A percentile compares a stretch with the other conserved stretches of the same genome.
Conservation (phyloP, 495 filamentous ascomycete species). For the Thermochaetoides thermophila region DNA sequence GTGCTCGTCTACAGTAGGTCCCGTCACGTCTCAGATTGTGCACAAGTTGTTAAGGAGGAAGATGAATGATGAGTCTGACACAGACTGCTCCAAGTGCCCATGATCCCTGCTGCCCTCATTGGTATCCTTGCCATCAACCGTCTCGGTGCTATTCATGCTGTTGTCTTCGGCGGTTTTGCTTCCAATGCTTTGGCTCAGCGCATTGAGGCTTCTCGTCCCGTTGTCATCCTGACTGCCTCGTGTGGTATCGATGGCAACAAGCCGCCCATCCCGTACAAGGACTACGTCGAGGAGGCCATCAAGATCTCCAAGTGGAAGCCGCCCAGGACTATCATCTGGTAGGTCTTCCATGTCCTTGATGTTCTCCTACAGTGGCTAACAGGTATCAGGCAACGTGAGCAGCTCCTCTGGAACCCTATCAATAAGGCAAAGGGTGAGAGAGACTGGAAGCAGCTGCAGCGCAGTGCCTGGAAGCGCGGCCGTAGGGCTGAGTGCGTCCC, state of each 20-base stretch:
- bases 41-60: too few species aligned
- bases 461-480: constrained; percentile 47
- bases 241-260: constrained; percentile 87
- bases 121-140: constrained; percentile 70
- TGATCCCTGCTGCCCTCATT: constrained; percentile 80
- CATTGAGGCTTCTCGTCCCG: constrained; percentile 67
- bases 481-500: constrained; percentile 57
- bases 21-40: neutral
- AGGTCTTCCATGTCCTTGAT: neutral
- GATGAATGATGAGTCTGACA: too few species aligned
- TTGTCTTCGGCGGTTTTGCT: constrained; percentile 88
- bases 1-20: constrained; percentile 81
- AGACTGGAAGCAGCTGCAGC: constrained; percentile 64
- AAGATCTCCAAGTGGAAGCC: constrained; percentile 45
- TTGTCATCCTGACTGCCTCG: constrained; percentile 69
- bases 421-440: constrained; percentile 50
- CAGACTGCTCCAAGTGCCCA: constrained; percentile 58
- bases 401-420: constrained; percentile 56
- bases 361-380: neutral
- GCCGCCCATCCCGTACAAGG: constrained; percentile 53
- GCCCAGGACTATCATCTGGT: constrained; percentile 51
- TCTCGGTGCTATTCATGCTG: constrained; percentile 76
- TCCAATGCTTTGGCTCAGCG: constrained; percentile 69
- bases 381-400: constrained; percentile 44
- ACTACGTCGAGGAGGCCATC: constrained; percentile 56